These are phyloP conservation scores for Schizochytrium sp. DNA, from an alignment of 108 stramenopile species.

Conservation along the genomic window DNA sequence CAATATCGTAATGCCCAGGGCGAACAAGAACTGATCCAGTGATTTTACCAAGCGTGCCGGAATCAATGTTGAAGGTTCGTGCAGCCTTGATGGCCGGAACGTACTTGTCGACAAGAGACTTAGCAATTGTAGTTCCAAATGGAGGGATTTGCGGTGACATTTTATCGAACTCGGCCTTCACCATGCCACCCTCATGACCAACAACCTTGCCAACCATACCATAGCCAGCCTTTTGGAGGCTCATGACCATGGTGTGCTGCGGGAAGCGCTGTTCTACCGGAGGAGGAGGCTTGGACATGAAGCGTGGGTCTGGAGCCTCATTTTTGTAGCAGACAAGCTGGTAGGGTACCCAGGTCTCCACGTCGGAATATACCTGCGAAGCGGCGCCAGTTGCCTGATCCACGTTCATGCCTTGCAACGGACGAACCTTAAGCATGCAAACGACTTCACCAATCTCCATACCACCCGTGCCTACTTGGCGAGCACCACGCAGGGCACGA, in stretches of 20 bases:
- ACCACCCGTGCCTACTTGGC: slow-evolving; percentile 70
- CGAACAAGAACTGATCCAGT: slow-evolving; percentile 83
- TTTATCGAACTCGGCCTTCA: slow-evolving; percentile 85
- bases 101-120: slow-evolving; percentile 86
- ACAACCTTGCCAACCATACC: slow-evolving; percentile 73
- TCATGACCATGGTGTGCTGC: slow-evolving; percentile 79
- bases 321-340: slow-evolving; percentile 90
- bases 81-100: slow-evolving; percentile 84
- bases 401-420: slow-evolving; percentile 93
- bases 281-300: slow-evolving; percentile 74
- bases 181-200: slow-evolving; percentile 71
- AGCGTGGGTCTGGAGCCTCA: slow-evolving; percentile 94
- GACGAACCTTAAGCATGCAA: slow-evolving; percentile 84
- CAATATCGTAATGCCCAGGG: slow-evolving; percentile 88
- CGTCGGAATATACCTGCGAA: slow-evolving; percentile 84
- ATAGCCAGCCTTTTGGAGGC: slow-evolving; percentile 80
- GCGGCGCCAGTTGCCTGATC: slow-evolving; percentile 86
- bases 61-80: slow-evolving; percentile 84
- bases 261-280: slow-evolving; percentile 88
- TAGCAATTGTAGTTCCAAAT: slow-evolving; percentile 88
- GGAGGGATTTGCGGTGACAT: slow-evolving; percentile 85
- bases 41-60: slow-evolving; percentile 85
- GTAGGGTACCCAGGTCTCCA: slow-evolving; percentile 93
- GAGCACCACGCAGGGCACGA: slow-evolving; percentile 14
- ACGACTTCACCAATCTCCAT: slow-evolving; percentile 87